These are phyloP conservation scores for Dorcoceras hygrometricum DNA, from an alignment of 257 asterid genomes.

Conservation along the genomic window DNA sequence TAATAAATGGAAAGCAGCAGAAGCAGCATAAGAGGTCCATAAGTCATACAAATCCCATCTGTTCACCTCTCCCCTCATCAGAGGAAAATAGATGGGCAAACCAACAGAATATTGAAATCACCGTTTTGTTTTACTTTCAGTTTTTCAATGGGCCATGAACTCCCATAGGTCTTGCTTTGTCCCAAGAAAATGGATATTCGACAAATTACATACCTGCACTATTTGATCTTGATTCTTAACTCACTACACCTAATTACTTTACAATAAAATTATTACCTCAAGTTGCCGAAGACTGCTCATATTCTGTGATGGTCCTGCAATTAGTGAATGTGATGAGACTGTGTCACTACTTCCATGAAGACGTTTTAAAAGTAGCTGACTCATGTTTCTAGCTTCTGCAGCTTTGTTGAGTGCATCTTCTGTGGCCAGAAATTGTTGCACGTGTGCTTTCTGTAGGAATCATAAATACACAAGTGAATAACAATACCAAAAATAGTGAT, in stretches of 20 bases:
- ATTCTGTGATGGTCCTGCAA: constrained; percentile 67
- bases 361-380: constrained; percentile 74
- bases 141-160: no score
- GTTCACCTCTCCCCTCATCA: background rate
- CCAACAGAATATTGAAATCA: background rate
- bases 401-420: constrained; percentile 98
- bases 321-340: constrained; percentile 64
- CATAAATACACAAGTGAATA: constrained; percentile 1
- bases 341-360: constrained; percentile 83
- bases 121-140: background rate
- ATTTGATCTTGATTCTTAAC: background rate
- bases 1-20: background rate
- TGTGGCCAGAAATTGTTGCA: constrained; percentile 95
- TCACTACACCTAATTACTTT: background rate
- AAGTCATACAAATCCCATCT: constrained; percentile 2
- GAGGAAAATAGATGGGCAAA: background rate
- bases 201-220: background rate
- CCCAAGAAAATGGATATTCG: background rate
- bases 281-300: constrained; percentile 99
- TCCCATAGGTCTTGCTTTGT: background rate
- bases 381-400: constrained; percentile 86
- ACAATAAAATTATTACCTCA: constrained; percentile 54
- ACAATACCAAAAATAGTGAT: background rate
- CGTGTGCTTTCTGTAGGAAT: constrained; percentile 84
- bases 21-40: constrained; percentile 1